Base-by-base conservation (phyloP, 139 green algal species). In the Limnomonas spitsbergensis region DNA sequence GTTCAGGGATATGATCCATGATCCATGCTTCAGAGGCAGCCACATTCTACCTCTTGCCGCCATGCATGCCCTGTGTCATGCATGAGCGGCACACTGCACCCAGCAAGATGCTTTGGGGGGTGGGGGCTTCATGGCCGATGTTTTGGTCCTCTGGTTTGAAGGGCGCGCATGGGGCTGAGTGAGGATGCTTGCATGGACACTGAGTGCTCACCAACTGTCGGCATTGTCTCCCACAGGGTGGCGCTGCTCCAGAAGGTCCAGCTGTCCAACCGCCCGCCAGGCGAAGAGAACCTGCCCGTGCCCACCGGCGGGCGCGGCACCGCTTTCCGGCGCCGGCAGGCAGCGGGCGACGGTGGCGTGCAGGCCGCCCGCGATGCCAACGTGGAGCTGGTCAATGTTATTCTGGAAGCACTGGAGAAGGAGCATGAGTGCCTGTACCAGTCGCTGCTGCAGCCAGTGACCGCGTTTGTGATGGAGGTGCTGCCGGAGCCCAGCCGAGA, bases 371-470 rank as follows among this genome's bases (percentile, higher is more conserved):
- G 90, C 24, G 91, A 94, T 71, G 80, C 78, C 53, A 93, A 94
- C 70, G 80, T 94, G 1, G 92, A 95, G 77, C 81, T 94, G 37
- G 87, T 94, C 68, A 89, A 80, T 38, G 80, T 84, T n/a, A 87
- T 95, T 53, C 73, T 96, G 67, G 81, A 91, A 77, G 86, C 85
- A 2, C 78, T 95, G 32, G 88, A 93, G 69, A 77, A 86, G 40
- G 92, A 96, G 86, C 92, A 96, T 80, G 88, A 94, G 52, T 88
- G 84, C 77, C 80, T 96, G 79, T 93, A 94, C 82, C 83, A 89
- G 39, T 42, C 68, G 4, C 7, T 74, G 68, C 36, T 74, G 36
- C 69, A 74, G 24, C 92, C 92, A n/a, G 84, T 95, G 26, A 88
- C 86, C 27, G 71, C 80, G 2, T 94, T 89, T 61, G 78, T 96